Base-by-base conservation (phyloP, 345 rosid genomes). In the Eucalyptus marginata region DNA sequence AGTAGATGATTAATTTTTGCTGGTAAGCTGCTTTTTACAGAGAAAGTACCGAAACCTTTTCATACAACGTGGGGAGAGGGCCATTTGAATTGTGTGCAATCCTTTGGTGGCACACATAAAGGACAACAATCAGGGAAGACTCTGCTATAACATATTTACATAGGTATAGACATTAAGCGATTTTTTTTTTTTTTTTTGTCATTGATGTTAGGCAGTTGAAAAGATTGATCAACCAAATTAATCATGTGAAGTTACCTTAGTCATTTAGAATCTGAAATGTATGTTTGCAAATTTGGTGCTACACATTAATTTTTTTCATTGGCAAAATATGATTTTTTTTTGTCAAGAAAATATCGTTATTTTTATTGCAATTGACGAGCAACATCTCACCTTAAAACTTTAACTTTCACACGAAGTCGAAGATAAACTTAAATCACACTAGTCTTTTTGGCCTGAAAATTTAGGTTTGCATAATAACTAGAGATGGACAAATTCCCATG, bases 301-400 rank as follows among this genome's bases (percentile, higher is more conserved):
- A 7, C 20, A 7, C 10, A n/a, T 3, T n/a, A 14, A 7, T 31
- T 66, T 15, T 62, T n/a, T 5, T 33, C 20, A 31, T 66, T 0
- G 33, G 8, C 7, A 7, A 54, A 54, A 20, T 54, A 54, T 50
- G 52, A 50, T 50, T 49, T 1, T 49, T 50, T 49, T 5, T n/a
- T n/a, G n/a, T 50, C 5, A 0, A 24, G 14, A 27, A 13, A n/a
- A 14, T 6, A n/a, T 3, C 0, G 0, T 68, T 17, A 5, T 16
- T 68, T 16, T 15, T 68, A 7, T 17, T 31, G 7, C 1, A 2
- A 68, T 33, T 0, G 13, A 17, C 4, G 0, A 33, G 44, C 1
- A 68, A 33, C 13, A 4, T 3, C 24, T 68, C 7, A 16, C 3
- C 1, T 17, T 50, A 50, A 50, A 50, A 50, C 17, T 50, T 50